Percentiles rank a stretch among this genome's conserved stretches.
phyloP scores from a whole-genome alignment of 257 asterid genomes.

The Ocimum tenuiflorum region DNA sequence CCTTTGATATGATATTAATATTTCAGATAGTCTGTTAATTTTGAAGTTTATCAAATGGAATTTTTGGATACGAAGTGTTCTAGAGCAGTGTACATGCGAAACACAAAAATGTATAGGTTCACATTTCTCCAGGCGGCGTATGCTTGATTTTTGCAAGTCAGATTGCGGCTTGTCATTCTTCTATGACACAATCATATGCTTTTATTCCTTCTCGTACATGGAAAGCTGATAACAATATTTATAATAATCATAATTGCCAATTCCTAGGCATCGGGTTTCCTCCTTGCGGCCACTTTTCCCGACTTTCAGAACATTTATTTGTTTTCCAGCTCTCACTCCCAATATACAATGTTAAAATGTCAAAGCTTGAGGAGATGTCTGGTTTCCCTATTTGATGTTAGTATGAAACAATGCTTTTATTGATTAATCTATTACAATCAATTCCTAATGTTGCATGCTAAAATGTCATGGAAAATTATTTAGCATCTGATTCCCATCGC shows the following conservation, averaged over 20 bases:
- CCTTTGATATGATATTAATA: neutral
- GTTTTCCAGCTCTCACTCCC: too few species aligned
- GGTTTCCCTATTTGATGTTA: neutral
- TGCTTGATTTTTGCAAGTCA: neutral
- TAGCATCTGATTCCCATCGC: neutral
- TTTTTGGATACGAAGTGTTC: neutral
- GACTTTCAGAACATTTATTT: neutral
- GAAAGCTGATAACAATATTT: neutral
- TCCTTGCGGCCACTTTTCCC: neutral
- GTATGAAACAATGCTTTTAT: neutral
- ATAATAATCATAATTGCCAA: neutral
- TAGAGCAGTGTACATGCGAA: neutral
- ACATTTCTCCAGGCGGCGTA: neutral
- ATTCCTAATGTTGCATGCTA: too few species aligned
- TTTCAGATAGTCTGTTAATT: neutral
- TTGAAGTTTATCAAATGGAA: neutral
- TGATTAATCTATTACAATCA: neutral
- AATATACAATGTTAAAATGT: too few species aligned
- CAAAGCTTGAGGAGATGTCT: neutral
- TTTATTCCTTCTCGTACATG: neutral
- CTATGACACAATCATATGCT: neutral
- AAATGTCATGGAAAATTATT: too few species aligned
- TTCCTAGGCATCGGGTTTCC: neutral
- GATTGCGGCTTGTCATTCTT: conserved; percentile 12
- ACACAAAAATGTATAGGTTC: neutral